Evolutionary conservation across 2,329 filamentous ascomycete genomes (phyloP), one percentile per base, ranked within the genome.

Genomic region (Fusarium continuum): DNA sequence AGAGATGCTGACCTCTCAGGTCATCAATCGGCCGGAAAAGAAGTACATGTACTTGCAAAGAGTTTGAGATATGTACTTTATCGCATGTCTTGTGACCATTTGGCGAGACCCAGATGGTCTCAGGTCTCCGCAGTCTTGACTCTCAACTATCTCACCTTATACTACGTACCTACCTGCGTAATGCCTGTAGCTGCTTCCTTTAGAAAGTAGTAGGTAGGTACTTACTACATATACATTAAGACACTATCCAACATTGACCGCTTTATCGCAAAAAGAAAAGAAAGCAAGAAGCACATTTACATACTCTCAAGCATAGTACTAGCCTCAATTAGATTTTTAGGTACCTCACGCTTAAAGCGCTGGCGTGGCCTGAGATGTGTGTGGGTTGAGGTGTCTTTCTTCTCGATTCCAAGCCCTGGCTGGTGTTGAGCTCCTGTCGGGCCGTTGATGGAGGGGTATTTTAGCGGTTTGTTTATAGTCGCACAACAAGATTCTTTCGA

Each of bases 191-290:
- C 62, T 58, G 13, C 36, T 52, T 19, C 13, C n/a, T n/a, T n/a
- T n/a, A n/a, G n/a, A n/a, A n/a, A n/a, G n/a, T n/a, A n/a, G n/a
- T n/a, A n/a, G n/a, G n/a, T n/a, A n/a, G n/a, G n/a, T n/a, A n/a
- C n/a, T n/a, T n/a, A n/a, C n/a, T n/a, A n/a, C n/a, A n/a, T n/a
- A n/a, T n/a, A n/a, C n/a, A n/a, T n/a, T n/a, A n/a, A n/a, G n/a
- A n/a, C n/a, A n/a, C n/a, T n/a, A n/a, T n/a, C n/a, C n/a, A n/a
- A 14, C 13, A 55, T 48, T 61, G 68, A 70, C 68, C 63, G 63
- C 63, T 67, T 55, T 28, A 34, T 55, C 26, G 10, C 25, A 32
- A 61, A 43, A 40, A 14, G 45, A 55, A 61, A 38, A n/a, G n/a
- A 38, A 55, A 48, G 38, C 32, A 60, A 43, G 46, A 51, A 46